Evolutionary conservation across 148 eudicot species (phyloP).

Genomic region (Drosera capensis): DNA sequence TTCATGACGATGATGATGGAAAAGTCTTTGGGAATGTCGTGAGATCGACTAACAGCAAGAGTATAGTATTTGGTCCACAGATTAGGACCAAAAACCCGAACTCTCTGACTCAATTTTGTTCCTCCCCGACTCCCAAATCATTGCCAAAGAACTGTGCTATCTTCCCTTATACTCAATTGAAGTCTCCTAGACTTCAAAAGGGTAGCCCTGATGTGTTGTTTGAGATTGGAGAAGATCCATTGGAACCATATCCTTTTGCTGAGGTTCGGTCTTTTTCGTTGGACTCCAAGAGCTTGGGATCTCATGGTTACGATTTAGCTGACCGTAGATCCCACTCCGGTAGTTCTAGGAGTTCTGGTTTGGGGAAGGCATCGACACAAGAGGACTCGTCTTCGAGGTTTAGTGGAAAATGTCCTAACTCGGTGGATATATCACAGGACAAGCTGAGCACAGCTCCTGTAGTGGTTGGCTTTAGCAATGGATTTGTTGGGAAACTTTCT

Average conservation of each 20-base stretch:
- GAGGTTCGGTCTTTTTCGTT: conserved; percentile 52
- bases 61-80: conserved; percentile 49
- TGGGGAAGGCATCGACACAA: conserved; percentile 6
- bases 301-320: conserved; percentile 17
- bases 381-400: neutral
- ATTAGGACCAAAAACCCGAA: conserved; percentile 43
- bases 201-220: conserved; percentile 50
- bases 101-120: conserved; percentile 15
- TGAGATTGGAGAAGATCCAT: conserved; percentile 43
- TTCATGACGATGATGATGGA: conserved; percentile 35
- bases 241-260: conserved; percentile 21
- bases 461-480: conserved; percentile 11
- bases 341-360: conserved; percentile 3
- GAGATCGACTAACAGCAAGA: conserved; percentile 42
- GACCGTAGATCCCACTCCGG: conserved; percentile 4
- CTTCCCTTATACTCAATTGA: conserved; percentile 21
- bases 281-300: conserved; percentile 48
- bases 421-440: conserved; percentile 9
- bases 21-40: conserved; percentile 31
- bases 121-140: conserved; percentile 45
- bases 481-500: conserved; percentile 33
- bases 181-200: conserved; percentile 35
- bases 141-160: conserved; percentile 43
- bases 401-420: conserved; percentile 4
- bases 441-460: conserved; percentile 9